Percentiles rank a stretch among this genome's conserved stretches.
These are phyloP conservation scores for Pulveroboletus sp. DNA, from an alignment of 768 basidiomycete genomes.

Conservation along the genomic window DNA sequence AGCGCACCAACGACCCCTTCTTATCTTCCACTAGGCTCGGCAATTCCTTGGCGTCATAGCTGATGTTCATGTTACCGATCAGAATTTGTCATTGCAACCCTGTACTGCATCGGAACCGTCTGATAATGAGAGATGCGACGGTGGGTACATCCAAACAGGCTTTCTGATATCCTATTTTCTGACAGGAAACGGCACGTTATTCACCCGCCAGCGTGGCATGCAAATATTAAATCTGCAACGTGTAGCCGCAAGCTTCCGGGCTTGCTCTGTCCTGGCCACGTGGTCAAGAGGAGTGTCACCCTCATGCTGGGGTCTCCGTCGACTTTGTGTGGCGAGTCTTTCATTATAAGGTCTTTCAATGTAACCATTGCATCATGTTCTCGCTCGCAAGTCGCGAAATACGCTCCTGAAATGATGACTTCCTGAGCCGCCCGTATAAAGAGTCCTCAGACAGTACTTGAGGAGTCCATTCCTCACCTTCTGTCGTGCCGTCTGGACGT, in stretches of 20 bases:
- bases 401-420: background rate
- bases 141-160: background rate
- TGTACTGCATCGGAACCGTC: background rate
- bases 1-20: background rate
- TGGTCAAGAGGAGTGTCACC: too few species aligned
- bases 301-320: conserved; percentile 18
- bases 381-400: conserved; percentile 1
- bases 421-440: conserved; percentile 17
- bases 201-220: conserved; percentile 1
- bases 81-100: background rate
- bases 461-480: background rate
- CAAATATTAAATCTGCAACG: conserved; percentile 14
- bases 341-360: conserved; percentile 18
- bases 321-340: conserved; percentile 17
- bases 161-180: background rate
- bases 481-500: conserved; percentile 12
- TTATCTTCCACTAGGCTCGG: background rate
- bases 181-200: conserved; percentile 1
- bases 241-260: conserved; percentile 20
- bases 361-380: conserved; percentile 7
- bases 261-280: conserved; percentile 27
- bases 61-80: background rate
- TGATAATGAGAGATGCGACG: background rate
- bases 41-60: background rate
- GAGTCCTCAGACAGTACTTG: background rate